Evolutionary conservation across 2,329 filamentous ascomycete species (phyloP), one percentile per base, ranked within the genome.

Genomic region (Pseudocercospora crystallina): DNA sequence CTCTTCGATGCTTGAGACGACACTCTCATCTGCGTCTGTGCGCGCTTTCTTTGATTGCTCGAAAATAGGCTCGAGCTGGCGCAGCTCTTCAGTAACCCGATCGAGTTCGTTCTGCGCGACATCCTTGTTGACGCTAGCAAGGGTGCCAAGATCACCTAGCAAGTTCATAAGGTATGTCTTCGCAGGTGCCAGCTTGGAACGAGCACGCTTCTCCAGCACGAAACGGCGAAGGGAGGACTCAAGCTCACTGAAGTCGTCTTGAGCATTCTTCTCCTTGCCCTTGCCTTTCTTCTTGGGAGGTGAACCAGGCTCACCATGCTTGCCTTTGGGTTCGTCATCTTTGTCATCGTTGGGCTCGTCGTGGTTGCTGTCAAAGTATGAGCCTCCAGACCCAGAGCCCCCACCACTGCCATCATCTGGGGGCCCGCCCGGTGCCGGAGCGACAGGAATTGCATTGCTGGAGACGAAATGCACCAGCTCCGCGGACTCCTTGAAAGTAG

Each of bases 391-490:
- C 5, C 56, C 61, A 8, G 57, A 61, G 60, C 59, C 64, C 44
- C 60, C 54, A 34, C 68, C 66, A 43, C 61, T 58, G 31, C 58
- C 59, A 53, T 62, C 71, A 43, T 73, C 78, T 5, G 73, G 78
- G 11, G 77, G 79, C n/a, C 79, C 82, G 35, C 78, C 80, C 31
- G 78, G 79, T 29, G 77, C 79, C 48, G 79, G 79, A 35, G 78
- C 80, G 47, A 88, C 85, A 0, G 92, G 92, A 52, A 99, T 88
- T 3, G 91, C 91, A 68, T 96, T 96, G 67, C 92, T 97, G 2
- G 94, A 97, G 2, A 99, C 94, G 61, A 99, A 99, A 68, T 99
- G 94, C 3, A 99, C 94, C 7, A 99, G 78, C 65, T 99, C 94
- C 2, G 85, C 81, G 0, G 90, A 86, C 66, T 99, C 94, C 68